phyloP scores from a whole-genome alignment of 2,329 filamentous ascomycete species.

The Colletotrichum falcatum region DNA sequence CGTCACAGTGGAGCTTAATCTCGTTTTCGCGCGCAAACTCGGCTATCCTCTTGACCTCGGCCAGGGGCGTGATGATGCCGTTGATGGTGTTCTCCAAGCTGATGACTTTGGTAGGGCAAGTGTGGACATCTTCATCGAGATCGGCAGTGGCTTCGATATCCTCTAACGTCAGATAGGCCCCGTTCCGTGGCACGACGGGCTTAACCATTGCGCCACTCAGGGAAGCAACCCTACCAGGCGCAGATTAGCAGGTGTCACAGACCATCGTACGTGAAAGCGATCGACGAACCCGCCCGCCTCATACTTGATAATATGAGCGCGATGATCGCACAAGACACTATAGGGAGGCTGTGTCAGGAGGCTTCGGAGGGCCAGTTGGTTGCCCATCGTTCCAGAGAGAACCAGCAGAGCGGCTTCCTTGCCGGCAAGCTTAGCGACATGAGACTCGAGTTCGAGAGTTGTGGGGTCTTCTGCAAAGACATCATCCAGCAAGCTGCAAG shows the following conservation, averaged over 20 bases:
- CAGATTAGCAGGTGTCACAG: constrained; percentile 3
- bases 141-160: constrained; percentile 77
- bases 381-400: constrained; percentile 93
- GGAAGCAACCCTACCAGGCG: constrained; percentile 70
- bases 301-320: constrained; percentile 80
- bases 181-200: constrained; percentile 76
- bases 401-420: constrained; percentile 86
- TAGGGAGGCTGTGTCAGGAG: constrained; percentile 85
- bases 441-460: constrained; percentile 80
- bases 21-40: constrained; percentile 73
- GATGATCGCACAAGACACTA: constrained; percentile 81
- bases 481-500: constrained; percentile 84
- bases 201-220: constrained; percentile 79
- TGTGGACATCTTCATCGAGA: constrained; percentile 78
- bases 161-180: constrained; percentile 78
- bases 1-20: constrained; percentile 82
- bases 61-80: constrained; percentile 82
- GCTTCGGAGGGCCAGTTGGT: constrained; percentile 84
- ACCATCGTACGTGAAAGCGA: background rate
- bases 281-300: constrained; percentile 69
- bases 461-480: constrained; percentile 85
- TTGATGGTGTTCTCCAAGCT: constrained; percentile 88
- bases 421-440: constrained; percentile 78
- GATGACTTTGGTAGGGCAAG: constrained; percentile 84
- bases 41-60: constrained; percentile 76